Evolutionary conservation across 495 filamentous ascomycete species (phyloP).

Genomic region (Trichoderma erinaceum): DNA sequence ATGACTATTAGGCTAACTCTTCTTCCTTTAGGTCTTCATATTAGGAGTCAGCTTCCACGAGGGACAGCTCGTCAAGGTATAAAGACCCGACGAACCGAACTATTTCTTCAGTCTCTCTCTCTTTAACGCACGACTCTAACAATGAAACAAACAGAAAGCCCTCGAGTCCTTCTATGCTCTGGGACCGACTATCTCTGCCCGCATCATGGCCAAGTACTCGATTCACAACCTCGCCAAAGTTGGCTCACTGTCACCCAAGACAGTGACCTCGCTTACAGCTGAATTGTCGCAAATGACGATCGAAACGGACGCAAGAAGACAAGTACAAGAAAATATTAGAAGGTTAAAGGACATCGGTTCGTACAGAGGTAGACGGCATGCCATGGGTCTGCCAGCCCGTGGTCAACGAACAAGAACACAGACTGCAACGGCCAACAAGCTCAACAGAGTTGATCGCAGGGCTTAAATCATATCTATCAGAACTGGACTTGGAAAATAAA

Average conservation of each 20-base stretch:
- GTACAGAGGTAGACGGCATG: constrained; percentile 85
- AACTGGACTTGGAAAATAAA: neutral
- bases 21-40: constrained; percentile 62
- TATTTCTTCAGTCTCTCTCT: neutral
- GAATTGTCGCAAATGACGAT: constrained; percentile 88
- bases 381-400: constrained; percentile 77
- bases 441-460: constrained; percentile 73
- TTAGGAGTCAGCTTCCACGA: constrained; percentile 82
- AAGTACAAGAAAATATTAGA: constrained; percentile 75
- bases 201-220: constrained; percentile 76
- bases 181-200: constrained; percentile 60
- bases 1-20: neutral
- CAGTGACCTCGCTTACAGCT: constrained; percentile 69
- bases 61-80: constrained; percentile 69
- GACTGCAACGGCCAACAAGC: constrained; percentile 67
- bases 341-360: constrained; percentile 85
- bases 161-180: constrained; percentile 88
- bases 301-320: constrained; percentile 77
- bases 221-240: constrained; percentile 79
- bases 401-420: constrained; percentile 84
- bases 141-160: constrained; percentile 53
- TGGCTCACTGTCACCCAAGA: constrained; percentile 61
- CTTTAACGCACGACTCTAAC: neutral
- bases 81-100: constrained; percentile 9
- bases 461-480: constrained; percentile 25